A percentile compares a stretch with the other conserved stretches of the same genome.
Evolutionary conservation across 129 eudicot species (phyloP).

Genomic region (Heracleum sosnowskyi): DNA sequence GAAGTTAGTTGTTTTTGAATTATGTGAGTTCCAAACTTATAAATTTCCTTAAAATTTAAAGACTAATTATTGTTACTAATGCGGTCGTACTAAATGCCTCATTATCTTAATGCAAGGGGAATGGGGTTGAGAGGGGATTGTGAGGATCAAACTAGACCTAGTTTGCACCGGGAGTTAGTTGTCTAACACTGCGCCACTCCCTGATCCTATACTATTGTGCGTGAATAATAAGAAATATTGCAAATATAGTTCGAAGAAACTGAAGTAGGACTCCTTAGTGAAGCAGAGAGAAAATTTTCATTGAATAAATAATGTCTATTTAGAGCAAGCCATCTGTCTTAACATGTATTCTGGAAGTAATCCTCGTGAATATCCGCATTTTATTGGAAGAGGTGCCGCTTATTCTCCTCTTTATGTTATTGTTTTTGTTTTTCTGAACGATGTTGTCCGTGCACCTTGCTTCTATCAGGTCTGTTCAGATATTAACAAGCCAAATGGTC

Average conservation of each 20-base stretch:
- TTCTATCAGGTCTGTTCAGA: slow-evolving; percentile 77
- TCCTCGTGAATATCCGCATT: background rate
- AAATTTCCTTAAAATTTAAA: background rate
- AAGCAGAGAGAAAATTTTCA: background rate
- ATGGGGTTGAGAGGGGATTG: background rate
- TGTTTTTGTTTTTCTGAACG: background rate
- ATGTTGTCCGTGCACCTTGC: slow-evolving; percentile 6
- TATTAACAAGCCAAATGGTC: slow-evolving; percentile 93
- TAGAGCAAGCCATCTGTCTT: background rate
- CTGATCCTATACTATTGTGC: background rate
- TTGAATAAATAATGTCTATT: background rate
- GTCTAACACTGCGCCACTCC: background rate
- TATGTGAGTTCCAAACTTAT: background rate
- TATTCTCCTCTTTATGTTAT: background rate
- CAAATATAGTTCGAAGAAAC: background rate
- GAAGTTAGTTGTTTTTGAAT: background rate
- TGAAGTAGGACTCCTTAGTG: background rate
- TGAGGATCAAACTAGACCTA: background rate
- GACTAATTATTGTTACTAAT: background rate
- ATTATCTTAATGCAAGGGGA: background rate
- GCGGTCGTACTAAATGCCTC: background rate
- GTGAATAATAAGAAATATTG: background rate
- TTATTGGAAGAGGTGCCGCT: background rate
- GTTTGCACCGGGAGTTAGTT: background rate
- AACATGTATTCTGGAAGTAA: background rate